Conservation (phyloP, 2,329 filamentous ascomycete species). For the Rhexocercosporidium sp. region DNA sequence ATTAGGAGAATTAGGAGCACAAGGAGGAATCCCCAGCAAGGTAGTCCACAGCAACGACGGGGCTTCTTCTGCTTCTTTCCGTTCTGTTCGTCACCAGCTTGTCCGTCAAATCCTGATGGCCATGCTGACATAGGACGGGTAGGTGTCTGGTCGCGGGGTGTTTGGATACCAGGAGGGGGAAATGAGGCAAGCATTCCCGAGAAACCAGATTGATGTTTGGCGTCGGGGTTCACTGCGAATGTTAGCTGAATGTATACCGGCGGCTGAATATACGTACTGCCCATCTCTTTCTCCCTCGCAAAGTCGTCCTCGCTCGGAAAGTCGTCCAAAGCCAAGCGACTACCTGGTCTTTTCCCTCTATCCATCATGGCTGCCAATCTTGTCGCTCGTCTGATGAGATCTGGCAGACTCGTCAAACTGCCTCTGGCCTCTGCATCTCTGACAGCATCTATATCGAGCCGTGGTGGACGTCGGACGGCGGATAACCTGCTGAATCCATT, state of each 20-base stretch:
- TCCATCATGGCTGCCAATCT: slow-evolving; percentile 87
- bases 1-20: slow-evolving; percentile 68
- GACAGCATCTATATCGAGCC: slow-evolving; percentile 82
- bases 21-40: slow-evolving; percentile 77
- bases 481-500: slow-evolving; percentile 52
- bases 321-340: slow-evolving; percentile 58
- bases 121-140: slow-evolving; percentile 40
- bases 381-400: slow-evolving; percentile 88
- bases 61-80: slow-evolving; percentile 19
- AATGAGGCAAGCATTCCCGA: slow-evolving; percentile 72
- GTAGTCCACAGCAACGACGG: slow-evolving; percentile 82
- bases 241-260: slow-evolving; percentile 15
- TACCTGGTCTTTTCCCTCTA: slow-evolving; percentile 70
- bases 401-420: slow-evolving; percentile 89
- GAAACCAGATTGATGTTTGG: slow-evolving; percentile 40
- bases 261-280: slow-evolving; percentile 30
- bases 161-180: slow-evolving; percentile 62
- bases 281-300: slow-evolving; percentile 34
- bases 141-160: slow-evolving; percentile 46
- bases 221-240: slow-evolving; percentile 21
- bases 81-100: not conserved
- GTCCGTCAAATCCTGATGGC: slow-evolving; percentile 43
- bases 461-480: slow-evolving; percentile 69
- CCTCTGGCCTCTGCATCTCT: slow-evolving; percentile 81
- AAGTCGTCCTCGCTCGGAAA: slow-evolving; percentile 49